Base-by-base conservation (phyloP, 2,329 filamentous ascomycete species). In the Coniochaeta sp. region DNA sequence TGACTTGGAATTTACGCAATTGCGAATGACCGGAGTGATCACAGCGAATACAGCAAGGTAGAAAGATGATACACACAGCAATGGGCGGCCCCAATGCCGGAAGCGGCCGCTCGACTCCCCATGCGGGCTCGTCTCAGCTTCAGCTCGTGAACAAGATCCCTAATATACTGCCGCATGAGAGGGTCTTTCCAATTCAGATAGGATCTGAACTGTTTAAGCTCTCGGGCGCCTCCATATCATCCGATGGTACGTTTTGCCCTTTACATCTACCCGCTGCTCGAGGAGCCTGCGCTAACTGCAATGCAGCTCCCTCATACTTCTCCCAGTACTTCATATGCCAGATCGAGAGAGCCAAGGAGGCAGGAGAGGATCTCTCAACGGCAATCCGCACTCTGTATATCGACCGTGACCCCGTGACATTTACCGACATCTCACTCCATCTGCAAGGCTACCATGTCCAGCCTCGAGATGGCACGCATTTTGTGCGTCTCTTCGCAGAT, bases 241-340 rank as follows among this genome's bases (percentile, higher is more conserved):
- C 87, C 44, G 88, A 91, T 74, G 86, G 87, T 89, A 70, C 70
- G 84, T 77, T 42, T 9, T 19, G 4, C 40, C 9, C 52, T 19
- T 2, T 34, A 22, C 22, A 19, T 24, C 58, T 36, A n/a, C n/a
- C n/a, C 1, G 56, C 34, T 55, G 58, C 55, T 56, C 26, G 34
- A 55, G 16, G 12, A n/a, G n/a, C n/a, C 8, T 2, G 34, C 36
- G 61, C 66, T 71, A 58, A 69, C 66, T 36, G 30, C n/a, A 52
- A 16, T 56, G 4, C 60, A 96, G 93, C 92, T 69, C 93, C 93
- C 61, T 97, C 93, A 57, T 97, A 97, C 74, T 97, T 98, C 76
- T 96, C 93, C 22, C 89, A 91, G 67, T 97, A 95, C 77, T 98
- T 98, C 74, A 82, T 87, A 66, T 90, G 90, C 68, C 93, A 97